Conservation (phyloP, 164 flowering plant genomes). For the Paratinospora sagittata region DNA sequence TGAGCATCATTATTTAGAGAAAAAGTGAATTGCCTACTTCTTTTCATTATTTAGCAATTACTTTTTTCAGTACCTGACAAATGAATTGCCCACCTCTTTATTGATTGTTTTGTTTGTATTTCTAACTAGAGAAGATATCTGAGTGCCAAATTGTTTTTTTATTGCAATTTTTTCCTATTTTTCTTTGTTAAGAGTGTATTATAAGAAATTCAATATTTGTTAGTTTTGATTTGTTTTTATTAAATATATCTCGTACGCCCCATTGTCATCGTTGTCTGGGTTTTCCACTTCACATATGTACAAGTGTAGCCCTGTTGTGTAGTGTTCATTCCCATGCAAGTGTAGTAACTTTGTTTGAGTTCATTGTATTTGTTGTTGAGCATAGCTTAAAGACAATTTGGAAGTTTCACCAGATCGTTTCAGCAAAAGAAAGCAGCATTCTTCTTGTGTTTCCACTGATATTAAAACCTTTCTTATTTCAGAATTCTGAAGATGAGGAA, state of each 20-base stretch:
- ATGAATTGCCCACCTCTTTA: too few relatives aligned
- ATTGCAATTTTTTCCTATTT: not conserved
- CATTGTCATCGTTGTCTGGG: not conserved
- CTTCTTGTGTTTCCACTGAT: not conserved
- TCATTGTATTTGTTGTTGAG: not conserved
- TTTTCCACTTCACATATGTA: not conserved
- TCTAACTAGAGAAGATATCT: too few relatives aligned
- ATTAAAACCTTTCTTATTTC: conserved; percentile 12
- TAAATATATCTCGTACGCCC: too few relatives aligned
- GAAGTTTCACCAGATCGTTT: not conserved
- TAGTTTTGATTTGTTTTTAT: too few relatives aligned
- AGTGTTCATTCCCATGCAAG: not conserved
- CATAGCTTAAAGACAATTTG: not conserved
- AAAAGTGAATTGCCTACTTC: too few relatives aligned
- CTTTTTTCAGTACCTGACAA: too few relatives aligned
- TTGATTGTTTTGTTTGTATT: too few relatives aligned
- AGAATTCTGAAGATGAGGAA: conserved; percentile 46
- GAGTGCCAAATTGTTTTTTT: not conserved
- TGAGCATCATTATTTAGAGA: too few relatives aligned
- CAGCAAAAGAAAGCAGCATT: too few relatives aligned
- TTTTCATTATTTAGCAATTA: too few relatives aligned
- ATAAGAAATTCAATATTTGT: too few relatives aligned
- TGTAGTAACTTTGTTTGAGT: not conserved
- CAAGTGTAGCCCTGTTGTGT: not conserved
- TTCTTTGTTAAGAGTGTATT: too few relatives aligned